Evolutionary conservation across 495 filamentous ascomycete species (phyloP).

Genomic region (Opeltia flavorubescens): DNA sequence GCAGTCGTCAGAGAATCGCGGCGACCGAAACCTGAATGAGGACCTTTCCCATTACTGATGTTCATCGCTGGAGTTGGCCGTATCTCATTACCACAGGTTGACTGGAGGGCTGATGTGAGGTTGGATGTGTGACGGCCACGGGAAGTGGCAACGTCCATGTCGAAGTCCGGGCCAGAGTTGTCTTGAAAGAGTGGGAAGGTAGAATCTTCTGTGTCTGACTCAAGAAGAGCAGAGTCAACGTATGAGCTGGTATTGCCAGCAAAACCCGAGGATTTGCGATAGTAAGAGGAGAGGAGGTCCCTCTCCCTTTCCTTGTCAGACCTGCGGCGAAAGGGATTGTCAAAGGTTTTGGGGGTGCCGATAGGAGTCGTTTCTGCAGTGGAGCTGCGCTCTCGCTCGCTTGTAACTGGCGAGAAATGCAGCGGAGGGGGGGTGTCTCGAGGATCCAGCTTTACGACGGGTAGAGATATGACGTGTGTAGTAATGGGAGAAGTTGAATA

Average conservation of each 20-base stretch:
- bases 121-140: conserved; percentile 47
- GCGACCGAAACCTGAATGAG: conserved; percentile 18
- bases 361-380: conserved; percentile 30
- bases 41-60: conserved; percentile 8
- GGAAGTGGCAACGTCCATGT: conserved; percentile 44
- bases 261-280: conserved; percentile 22
- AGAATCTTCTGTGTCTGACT: conserved; percentile 26
- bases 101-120: conserved; percentile 46
- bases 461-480: not conserved
- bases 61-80: conserved; percentile 16
- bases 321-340: conserved; percentile 26
- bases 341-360: conserved; percentile 31
- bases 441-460: conserved; percentile 32
- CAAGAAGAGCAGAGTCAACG: conserved; percentile 22
- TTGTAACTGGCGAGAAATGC: conserved; percentile 25
- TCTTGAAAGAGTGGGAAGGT: conserved; percentile 32
- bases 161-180: conserved; percentile 16
- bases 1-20: conserved; percentile 58
- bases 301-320: conserved; percentile 28
- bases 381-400: conserved; percentile 28
- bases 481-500: conserved; percentile 3
- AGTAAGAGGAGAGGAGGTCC: conserved; percentile 25
- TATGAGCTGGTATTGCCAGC: conserved; percentile 16
- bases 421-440: conserved; percentile 26
- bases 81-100: conserved; percentile 26